These are phyloP conservation scores for Novakomyces olei DNA, from an alignment of 805 yeast genomes.

Conservation along the genomic window DNA sequence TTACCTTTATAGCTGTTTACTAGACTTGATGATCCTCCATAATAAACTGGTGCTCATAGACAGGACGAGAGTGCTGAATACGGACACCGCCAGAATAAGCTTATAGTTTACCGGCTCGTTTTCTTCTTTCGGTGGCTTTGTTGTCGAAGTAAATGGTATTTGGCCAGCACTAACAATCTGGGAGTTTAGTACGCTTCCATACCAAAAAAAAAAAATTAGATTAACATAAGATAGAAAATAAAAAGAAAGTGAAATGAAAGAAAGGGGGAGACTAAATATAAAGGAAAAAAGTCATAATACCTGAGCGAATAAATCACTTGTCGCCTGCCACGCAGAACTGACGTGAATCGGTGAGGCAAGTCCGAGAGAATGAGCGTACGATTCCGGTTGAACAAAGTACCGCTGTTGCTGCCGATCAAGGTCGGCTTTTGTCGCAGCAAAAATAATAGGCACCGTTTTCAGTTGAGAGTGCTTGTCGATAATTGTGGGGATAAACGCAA, in stretches of 20 bases:
- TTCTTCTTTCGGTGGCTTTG: constrained; percentile 6
- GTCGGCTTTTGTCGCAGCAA: constrained; percentile 88
- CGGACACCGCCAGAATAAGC: not conserved
- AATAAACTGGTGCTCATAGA: constrained; percentile 1
- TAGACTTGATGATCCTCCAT: constrained; percentile 2
- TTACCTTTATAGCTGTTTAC: too few relatives aligned
- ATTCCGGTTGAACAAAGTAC: constrained; percentile 67
- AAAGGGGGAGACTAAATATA: too few relatives aligned
- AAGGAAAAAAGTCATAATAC: too few relatives aligned
- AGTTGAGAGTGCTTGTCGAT: constrained; percentile 27
- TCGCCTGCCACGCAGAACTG: constrained; percentile 73
- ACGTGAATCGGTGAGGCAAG: constrained; percentile 75
- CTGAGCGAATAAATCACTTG: constrained; percentile 61
- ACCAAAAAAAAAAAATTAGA: not conserved
- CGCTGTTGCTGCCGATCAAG: constrained; percentile 88
- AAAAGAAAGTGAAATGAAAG: too few relatives aligned
- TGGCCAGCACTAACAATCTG: constrained; percentile 68
- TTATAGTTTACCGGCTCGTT: not conserved
- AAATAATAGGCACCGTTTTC: constrained; percentile 55
- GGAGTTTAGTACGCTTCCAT: too few relatives aligned
- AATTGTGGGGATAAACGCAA: constrained; percentile 57
- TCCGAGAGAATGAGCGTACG: constrained; percentile 40
- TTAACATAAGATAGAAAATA: too few relatives aligned
- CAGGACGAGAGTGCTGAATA: not conserved
- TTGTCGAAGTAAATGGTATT: constrained; percentile 51